Evolutionary conservation across 495 filamentous ascomycete genomes (phyloP), one percentile per base, ranked within the genome.

Genomic region (Hyaloscypha variabilis): DNA sequence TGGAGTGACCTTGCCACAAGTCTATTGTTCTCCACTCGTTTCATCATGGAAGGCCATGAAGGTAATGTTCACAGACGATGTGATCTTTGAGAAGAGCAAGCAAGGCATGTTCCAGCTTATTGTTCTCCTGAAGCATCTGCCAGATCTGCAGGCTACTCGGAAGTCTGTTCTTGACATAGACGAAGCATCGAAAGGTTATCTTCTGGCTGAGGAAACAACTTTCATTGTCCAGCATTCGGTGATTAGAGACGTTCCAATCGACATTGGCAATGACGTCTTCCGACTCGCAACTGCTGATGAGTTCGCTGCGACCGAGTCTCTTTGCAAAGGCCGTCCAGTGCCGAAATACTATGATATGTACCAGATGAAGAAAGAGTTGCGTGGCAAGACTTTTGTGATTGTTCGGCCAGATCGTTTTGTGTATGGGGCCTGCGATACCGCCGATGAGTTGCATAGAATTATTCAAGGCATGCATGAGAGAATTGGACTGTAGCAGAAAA

Each of bases 1-100:
- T 74, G 1, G 78, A 77, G 52, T 56, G 75, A 29, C 70, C 69
- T 17, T 46, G 39, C 39, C 39, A 8, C 39, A 46, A 46, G 39
- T 46, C 4, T 46, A 46, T 19, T 46, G 39, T 17, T 46, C 11
- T 8, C 39, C 39, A 46, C 8, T 46, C 1, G 14, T 17, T 46
- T 14, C 39, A 0, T 64, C 66, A 0, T 53, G 63, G 11, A 71
- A 68, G 21, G 75, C 75, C 0, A 72, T 73, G 0, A 31, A 75
- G 28, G 24, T 23, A 2, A 49, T 51, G 1, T 68, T 68, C 66
- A 68, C 66, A 8, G 66, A 68, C 63, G 66, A 68, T 50, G 42
- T 52, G n/a, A 65, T 68, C 8, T 68, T 68, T 26, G 11, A 30
- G 25, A 29, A 23, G n/a, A 14, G 39, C 24, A 68, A 68, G 50